These are phyloP conservation scores for Fusarium transvaalense DNA, from an alignment of 2,329 filamentous ascomycete genomes.

Conservation along the genomic window DNA sequence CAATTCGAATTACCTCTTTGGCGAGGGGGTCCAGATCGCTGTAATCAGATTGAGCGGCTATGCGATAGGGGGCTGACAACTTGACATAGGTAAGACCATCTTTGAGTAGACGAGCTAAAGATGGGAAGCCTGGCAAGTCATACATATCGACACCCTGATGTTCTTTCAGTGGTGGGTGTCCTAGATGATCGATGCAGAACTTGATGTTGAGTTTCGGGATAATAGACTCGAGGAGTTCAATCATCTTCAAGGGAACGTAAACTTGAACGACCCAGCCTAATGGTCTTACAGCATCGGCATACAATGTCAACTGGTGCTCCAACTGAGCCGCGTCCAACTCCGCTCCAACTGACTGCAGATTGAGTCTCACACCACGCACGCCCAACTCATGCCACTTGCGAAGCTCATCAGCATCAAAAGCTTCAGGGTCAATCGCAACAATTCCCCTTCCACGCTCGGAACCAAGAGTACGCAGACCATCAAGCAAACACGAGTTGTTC, in stretches of 20 bases:
- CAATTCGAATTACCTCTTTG: slow-evolving; percentile 61
- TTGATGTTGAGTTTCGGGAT: slow-evolving; percentile 63
- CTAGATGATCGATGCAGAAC: slow-evolving; percentile 72
- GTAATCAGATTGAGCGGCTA: slow-evolving; percentile 60
- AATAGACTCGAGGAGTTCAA: slow-evolving; percentile 62
- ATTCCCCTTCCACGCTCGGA: slow-evolving; percentile 65
- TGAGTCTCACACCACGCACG: slow-evolving; percentile 70
- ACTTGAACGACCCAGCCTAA: slow-evolving; percentile 70
- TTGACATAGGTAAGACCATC: slow-evolving; percentile 67
- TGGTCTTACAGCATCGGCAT: slow-evolving; percentile 63
- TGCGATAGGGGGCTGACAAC: slow-evolving; percentile 69
- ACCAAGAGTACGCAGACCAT: slow-evolving; percentile 64
- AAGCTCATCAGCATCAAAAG: slow-evolving; percentile 55
- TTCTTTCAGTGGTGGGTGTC: slow-evolving; percentile 58
- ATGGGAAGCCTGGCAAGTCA: slow-evolving; percentile 47
- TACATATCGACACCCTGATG: slow-evolving; percentile 43
- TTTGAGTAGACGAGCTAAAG: slow-evolving; percentile 61
- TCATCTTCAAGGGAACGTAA: slow-evolving; percentile 65
- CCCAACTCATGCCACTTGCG: slow-evolving; percentile 67
- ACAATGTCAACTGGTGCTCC: slow-evolving; percentile 56
- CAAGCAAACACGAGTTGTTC: slow-evolving; percentile 70
- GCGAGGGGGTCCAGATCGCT: slow-evolving; percentile 62
- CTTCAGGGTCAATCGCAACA: slow-evolving; percentile 66
- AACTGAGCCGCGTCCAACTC: slow-evolving; percentile 57
- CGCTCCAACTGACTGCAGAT: slow-evolving; percentile 66